These are phyloP conservation scores for Leccinum subtestaceum DNA, from an alignment of 768 basidiomycete species.

Conservation along the genomic window DNA sequence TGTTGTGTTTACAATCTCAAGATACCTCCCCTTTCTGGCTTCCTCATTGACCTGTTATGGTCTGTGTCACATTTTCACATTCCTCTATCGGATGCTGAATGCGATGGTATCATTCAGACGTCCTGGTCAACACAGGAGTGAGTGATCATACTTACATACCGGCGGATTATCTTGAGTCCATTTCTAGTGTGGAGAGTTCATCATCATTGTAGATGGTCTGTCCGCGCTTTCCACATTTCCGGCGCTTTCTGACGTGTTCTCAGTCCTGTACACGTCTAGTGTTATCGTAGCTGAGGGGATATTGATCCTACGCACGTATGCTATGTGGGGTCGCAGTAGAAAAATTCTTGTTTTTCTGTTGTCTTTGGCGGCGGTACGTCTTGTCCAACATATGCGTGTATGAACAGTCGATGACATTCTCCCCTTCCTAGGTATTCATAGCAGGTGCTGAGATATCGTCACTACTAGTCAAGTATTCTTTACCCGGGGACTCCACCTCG, in stretches of 20 bases:
- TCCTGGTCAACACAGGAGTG: slow-evolving; percentile 3
- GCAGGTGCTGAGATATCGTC: slow-evolving; percentile 14
- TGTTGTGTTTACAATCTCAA: slow-evolving; percentile 25
- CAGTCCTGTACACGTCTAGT: slow-evolving; percentile 16
- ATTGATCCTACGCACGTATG: slow-evolving; percentile 28
- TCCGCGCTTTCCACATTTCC: background rate
- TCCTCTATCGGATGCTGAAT: background rate
- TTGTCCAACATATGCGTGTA: background rate
- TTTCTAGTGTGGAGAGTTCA: slow-evolving; percentile 20
- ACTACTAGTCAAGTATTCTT: slow-evolving; percentile 1
- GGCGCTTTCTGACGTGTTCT: background rate
- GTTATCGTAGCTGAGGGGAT: slow-evolving; percentile 17
- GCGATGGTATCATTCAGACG: slow-evolving; percentile 2
- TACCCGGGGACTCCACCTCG: slow-evolving; percentile 18
- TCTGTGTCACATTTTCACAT: background rate
- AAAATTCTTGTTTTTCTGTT: slow-evolving; percentile 18
- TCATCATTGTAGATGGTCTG: slow-evolving; percentile 20
- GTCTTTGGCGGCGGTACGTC: slow-evolving; percentile 17
- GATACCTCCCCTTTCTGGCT: slow-evolving; percentile 27
- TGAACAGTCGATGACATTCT: background rate
- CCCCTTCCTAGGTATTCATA: slow-evolving; percentile 13
- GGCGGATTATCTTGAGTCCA: background rate
- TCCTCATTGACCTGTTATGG: slow-evolving; percentile 19
- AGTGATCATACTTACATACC: background rate
- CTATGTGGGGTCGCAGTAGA: slow-evolving; percentile 22